Percentiles rank a stretch among this genome's conserved stretches.
Evolutionary conservation across 345 rosid species (phyloP).

Genomic region (Dipteronia dyeriana): DNA sequence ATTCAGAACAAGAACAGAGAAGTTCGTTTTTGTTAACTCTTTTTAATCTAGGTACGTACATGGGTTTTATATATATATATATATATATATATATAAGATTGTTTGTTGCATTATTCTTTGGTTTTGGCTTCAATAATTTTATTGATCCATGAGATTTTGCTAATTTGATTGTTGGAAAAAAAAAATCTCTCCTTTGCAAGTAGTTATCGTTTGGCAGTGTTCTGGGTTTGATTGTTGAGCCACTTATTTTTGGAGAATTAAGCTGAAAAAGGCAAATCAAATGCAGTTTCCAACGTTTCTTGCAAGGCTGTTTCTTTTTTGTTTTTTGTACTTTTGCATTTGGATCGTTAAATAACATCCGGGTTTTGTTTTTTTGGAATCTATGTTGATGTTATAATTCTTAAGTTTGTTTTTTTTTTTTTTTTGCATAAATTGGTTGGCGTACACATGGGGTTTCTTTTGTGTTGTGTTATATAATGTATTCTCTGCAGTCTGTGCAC

Average conservation of each 20-base stretch:
- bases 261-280: neutral
- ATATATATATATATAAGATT: too few species aligned
- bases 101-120: slow-evolving; percentile 5
- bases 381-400: slow-evolving; percentile 8
- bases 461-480: neutral
- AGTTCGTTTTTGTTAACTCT: neutral
- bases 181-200: neutral
- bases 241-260: slow-evolving; percentile 6
- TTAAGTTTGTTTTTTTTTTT: slow-evolving; percentile 6
- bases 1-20: neutral
- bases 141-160: slow-evolving; percentile 8
- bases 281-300: neutral
- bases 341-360: neutral
- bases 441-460: neutral
- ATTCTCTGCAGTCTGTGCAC: slow-evolving; percentile 3
- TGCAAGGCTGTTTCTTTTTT: neutral
- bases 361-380: slow-evolving; percentile 25
- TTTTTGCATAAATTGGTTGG: neutral
- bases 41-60: slow-evolving; percentile 32
- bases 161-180: neutral
- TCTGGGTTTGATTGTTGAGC: neutral
- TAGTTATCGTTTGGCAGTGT: neutral
- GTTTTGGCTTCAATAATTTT: neutral
- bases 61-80: too few species aligned
- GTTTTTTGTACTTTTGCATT: neutral